Evolutionary conservation across 768 basidiomycete species (phyloP).

Genomic region (Sporobolomyces pararoseus): DNA sequence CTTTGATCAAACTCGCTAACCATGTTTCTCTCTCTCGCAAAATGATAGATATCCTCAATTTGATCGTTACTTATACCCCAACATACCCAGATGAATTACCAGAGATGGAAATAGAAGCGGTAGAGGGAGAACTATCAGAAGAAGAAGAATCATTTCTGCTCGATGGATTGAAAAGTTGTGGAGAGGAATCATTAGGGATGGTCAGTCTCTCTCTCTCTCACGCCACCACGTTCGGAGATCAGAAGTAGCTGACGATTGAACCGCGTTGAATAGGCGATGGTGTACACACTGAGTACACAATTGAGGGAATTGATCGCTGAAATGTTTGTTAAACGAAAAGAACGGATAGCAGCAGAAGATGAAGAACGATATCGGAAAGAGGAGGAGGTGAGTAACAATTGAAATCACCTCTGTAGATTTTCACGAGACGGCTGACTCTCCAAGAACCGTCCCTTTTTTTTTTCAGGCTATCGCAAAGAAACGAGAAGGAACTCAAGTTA

Average conservation of each 20-base stretch:
- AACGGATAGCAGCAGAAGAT: slow-evolving; percentile 60
- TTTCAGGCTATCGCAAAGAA: slow-evolving; percentile 67
- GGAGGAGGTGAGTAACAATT: slow-evolving; percentile 62
- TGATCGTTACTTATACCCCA: slow-evolving; percentile 72
- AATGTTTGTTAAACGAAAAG: slow-evolving; percentile 62
- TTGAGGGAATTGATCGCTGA: slow-evolving; percentile 70
- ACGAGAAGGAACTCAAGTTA: slow-evolving; percentile 89
- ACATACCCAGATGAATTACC: slow-evolving; percentile 82
- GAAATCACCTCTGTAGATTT: background rate
- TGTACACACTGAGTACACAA: slow-evolving; percentile 84
- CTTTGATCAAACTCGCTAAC: background rate
- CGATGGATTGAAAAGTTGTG: slow-evolving; percentile 54
- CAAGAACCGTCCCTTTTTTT: background rate
- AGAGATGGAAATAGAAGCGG: slow-evolving; percentile 61
- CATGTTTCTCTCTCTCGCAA: background rate
- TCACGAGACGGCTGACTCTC: background rate
- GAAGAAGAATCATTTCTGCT: slow-evolving; percentile 54
- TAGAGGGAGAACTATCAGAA: slow-evolving; percentile 62
- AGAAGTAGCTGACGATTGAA: too few species aligned
- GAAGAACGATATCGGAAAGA: slow-evolving; percentile 68
- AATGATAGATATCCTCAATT: slow-evolving; percentile 63
- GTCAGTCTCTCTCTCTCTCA: background rate
- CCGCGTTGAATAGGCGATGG: slow-evolving; percentile 78
- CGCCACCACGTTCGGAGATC: background rate
- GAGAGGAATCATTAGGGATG: slow-evolving; percentile 69